Percentiles rank a stretch among this genome's conserved stretches.
phyloP scores from a whole-genome alignment of 257 asterid species.

The Nicotiana benthamiana region DNA sequence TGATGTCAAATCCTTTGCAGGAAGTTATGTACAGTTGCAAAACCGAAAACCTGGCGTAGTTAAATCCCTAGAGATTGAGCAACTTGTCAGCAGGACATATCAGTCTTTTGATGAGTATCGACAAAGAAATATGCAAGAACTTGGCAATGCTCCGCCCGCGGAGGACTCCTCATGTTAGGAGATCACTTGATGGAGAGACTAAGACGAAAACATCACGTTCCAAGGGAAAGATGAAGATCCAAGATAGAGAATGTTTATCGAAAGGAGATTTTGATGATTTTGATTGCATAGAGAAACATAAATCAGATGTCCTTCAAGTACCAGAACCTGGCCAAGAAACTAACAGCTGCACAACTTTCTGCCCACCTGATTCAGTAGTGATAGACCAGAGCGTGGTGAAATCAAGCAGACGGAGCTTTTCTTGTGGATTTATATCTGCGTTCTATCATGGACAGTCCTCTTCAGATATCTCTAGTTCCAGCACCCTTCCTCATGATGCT shows the following conservation, averaged over 20 bases:
- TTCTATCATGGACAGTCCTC: conserved; percentile 4
- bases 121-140: conserved; percentile 11
- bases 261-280: conserved; percentile 12
- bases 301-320: conserved; percentile 2
- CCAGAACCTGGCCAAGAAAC: conserved; percentile 20
- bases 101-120: conserved; percentile 21
- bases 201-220: conserved; percentile 14
- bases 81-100: conserved; percentile 13
- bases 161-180: not conserved
- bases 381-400: conserved; percentile 9
- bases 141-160: conserved; percentile 12
- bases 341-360: not conserved
- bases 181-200: not conserved
- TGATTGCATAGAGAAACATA: conserved; percentile 14
- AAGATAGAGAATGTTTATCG: conserved; percentile 13
- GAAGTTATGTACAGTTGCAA: conserved; percentile 18
- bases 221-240: conserved; percentile 26
- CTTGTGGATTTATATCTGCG: conserved; percentile 12
- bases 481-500: conserved; percentile 15
- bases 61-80: conserved; percentile 20
- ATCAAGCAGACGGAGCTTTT: conserved; percentile 16
- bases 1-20: conserved; percentile 16
- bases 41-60: conserved; percentile 17
- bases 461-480: conserved; percentile 13
- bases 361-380: conserved; percentile 13